phyloP scores from a whole-genome alignment of 2,329 filamentous ascomycete genomes.

The Macrophomina tecta region DNA sequence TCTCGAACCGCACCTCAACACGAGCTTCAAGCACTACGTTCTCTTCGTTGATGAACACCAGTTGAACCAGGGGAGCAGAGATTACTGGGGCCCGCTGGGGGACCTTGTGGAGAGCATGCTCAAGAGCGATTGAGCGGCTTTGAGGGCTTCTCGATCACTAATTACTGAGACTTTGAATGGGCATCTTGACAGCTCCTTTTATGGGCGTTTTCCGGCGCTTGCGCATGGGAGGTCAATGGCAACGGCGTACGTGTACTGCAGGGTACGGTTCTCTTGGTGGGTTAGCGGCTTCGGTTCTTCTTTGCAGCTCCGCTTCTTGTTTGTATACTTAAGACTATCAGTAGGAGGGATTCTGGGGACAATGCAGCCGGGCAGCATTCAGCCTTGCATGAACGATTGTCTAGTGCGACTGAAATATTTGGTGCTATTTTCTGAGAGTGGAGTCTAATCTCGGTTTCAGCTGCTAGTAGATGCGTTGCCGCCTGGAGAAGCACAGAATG shows the following conservation, averaged over 20 bases:
- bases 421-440: background rate
- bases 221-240: slow-evolving; percentile 8
- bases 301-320: slow-evolving; percentile 2
- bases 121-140: slow-evolving; percentile 72
- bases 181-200: slow-evolving; percentile 16
- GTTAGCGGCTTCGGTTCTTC: background rate
- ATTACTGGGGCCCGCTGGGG: slow-evolving; percentile 95
- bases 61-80: slow-evolving; percentile 82
- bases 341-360: background rate
- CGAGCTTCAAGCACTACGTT: slow-evolving; percentile 99
- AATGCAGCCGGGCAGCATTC: background rate
- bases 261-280: slow-evolving; percentile 8
- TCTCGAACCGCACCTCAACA: slow-evolving; percentile 96
- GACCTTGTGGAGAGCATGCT: slow-evolving; percentile 98
- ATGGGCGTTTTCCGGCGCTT: slow-evolving; percentile 16
- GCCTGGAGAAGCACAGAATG: background rate
- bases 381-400: background rate
- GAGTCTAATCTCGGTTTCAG: background rate
- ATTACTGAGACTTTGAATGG: slow-evolving; percentile 3
- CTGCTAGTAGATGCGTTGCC: background rate
- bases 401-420: background rate
- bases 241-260: slow-evolving; percentile 13
- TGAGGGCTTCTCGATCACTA: background rate
- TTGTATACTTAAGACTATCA: slow-evolving; percentile 16
- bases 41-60: slow-evolving; percentile 97